Evolutionary conservation across 225 moss, liverwort and hornwort genomes (phyloP), one percentile per base, ranked within the genome.

Genomic region (Climacium dendroides): DNA sequence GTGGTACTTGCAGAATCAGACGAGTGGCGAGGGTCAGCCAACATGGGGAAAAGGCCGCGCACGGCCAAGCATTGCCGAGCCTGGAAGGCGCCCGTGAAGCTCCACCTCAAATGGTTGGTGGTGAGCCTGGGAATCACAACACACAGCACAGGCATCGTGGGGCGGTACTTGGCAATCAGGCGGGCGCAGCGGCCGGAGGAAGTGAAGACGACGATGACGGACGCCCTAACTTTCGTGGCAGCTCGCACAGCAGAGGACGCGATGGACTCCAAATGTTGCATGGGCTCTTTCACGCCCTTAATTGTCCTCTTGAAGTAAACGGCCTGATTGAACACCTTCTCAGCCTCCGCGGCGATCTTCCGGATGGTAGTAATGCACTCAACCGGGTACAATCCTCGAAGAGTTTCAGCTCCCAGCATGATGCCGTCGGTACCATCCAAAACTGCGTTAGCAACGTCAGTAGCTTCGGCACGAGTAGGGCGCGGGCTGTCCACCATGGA

Each of bases 401-500:
- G 41, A 41, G 96, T 98, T 86, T 98, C 97, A 50, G 97, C 96
- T 78, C 97, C 97, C 17, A 97, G 92, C 90, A 97, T 85, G 77
- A 97, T 96, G 22, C 97, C 95, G 65, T 97, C 97, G 3, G 97
- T 95, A 35, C 98, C 98, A 86, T 97, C 97, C 25, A 97, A 91
- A 28, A 98, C 97, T 64, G 96, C 97, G 64, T 98, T 98, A 37
- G 96, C 97, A 37, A 98, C 95, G 69, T 98, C 97, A 11, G 97
- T 97, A 50, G 97, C 97, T 84, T 97, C 97, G 18, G 97, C 97
- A 50, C 97, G 94, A 29, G 97, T 97, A 57, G 97, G 97, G 54
- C 97, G 96, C 25, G 97, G 97, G 55, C 95, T 96, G 85, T 96
- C 96, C 58, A 95, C 95, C 97, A 97, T 97, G 61, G 97, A 93